Evolutionary conservation across 495 filamentous ascomycete species (phyloP).

Genomic region (Haplographium delicatum): DNA sequence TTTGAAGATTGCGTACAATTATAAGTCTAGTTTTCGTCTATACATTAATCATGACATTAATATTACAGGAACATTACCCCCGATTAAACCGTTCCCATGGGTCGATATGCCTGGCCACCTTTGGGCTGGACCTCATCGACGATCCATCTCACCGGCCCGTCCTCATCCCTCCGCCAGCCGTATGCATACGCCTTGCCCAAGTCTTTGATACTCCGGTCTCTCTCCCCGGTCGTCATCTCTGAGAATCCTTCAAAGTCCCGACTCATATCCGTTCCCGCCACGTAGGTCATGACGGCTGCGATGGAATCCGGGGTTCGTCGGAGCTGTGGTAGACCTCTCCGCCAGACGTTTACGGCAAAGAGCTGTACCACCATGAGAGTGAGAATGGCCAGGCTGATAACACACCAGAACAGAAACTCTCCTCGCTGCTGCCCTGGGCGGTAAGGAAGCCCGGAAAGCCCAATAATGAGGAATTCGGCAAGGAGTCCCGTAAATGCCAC

Average conservation of each 20-base stretch:
- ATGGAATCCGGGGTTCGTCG: slow-evolving; percentile 4
- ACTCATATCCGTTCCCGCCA: slow-evolving; percentile 7
- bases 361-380: slow-evolving; percentile 23
- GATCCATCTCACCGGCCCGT: slow-evolving; percentile 11
- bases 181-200: slow-evolving; percentile 27
- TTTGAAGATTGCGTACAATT: no score
- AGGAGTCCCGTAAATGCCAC: slow-evolving; percentile 25
- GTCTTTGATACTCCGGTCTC: not conserved
- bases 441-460: slow-evolving; percentile 27
- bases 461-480: slow-evolving; percentile 28
- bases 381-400: slow-evolving; percentile 20
- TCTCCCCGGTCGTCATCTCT: not conserved
- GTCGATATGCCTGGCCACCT: no score
- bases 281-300: slow-evolving; percentile 9
- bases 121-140: slow-evolving; percentile 15
- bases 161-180: slow-evolving; percentile 23
- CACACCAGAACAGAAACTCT: slow-evolving; percentile 28
- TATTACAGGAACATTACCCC: no score
- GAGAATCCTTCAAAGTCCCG: slow-evolving; percentile 5
- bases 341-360: not conserved
- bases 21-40: no score
- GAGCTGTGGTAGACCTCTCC: slow-evolving; percentile 2
- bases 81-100: no score
- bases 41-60: no score
- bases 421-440: slow-evolving; percentile 27